Percentiles rank a stretch among this genome's conserved stretches.
These are phyloP conservation scores for Yamadazyma sp. DNA, from an alignment of 805 yeast species.

Conservation along the genomic window DNA sequence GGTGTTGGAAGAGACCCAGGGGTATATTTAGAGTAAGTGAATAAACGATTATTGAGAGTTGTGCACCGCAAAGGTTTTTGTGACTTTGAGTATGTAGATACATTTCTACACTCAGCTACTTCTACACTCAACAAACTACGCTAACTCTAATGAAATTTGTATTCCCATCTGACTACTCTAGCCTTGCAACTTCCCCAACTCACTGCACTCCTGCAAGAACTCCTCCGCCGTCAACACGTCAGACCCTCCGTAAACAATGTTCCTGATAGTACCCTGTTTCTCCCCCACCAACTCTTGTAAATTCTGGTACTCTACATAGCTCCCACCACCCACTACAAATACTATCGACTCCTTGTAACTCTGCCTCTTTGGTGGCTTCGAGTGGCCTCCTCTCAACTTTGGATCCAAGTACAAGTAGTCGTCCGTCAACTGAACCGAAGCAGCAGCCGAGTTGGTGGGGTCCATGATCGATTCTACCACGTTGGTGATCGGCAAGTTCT, in stretches of 20 bases:
- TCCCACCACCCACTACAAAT: constrained; percentile 96
- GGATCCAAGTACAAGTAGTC: constrained; percentile 92
- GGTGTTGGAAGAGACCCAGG: constrained; percentile 53
- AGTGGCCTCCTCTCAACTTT: constrained; percentile 82
- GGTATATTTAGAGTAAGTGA: constrained; percentile 28
- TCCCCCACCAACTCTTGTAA: constrained; percentile 77
- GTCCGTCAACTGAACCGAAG: constrained; percentile 73
- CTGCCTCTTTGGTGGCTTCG: constrained; percentile 84
- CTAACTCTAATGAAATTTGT: too few relatives aligned
- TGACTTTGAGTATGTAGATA: constrained; percentile 3
- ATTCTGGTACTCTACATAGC: constrained; percentile 90
- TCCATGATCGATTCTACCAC: constrained; percentile 91
- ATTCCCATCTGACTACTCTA: too few relatives aligned
- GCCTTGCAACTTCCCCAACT: constrained; percentile 24
- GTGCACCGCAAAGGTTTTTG: too few relatives aligned
- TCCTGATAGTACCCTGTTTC: constrained; percentile 41
- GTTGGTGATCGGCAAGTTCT: constrained; percentile 84
- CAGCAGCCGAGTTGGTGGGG: constrained; percentile 63
- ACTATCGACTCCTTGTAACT: constrained; percentile 79
- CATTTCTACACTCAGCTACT: too few relatives aligned
- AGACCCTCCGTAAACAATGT: constrained; percentile 85
- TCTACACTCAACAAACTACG: too few relatives aligned
- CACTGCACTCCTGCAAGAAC: constrained; percentile 65
- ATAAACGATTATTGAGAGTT: too few relatives aligned
- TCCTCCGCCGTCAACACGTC: constrained; percentile 67